Conservation (phyloP, 176 grass and related monocot genomes). For the Zea mays region Zm-B73-REFERENCE-NAM-5.0 NC_050104.1:106740001-106740500, state of each 20-base stretch:
- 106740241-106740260: conserved; percentile 85
- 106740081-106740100: neutral
- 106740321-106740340: neutral
- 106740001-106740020: conserved; percentile 88
- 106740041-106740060: conserved; percentile 77
- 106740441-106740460: conserved; percentile 87
- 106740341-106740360: conserved; percentile 12
- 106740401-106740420: conserved; percentile 64
- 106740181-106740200: conserved; percentile 76
- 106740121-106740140: neutral
- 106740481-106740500: no score
- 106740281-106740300: neutral
- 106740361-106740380: conserved; percentile 39
- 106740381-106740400: conserved; percentile 71
- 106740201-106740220: conserved; percentile 72
- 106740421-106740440: conserved; percentile 79
- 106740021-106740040: conserved; percentile 66
- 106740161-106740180: conserved; percentile 49
- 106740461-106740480: no score
- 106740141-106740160: neutral
- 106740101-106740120: neutral
- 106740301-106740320: no score
- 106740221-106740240: conserved; percentile 85
- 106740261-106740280: neutral
- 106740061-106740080: conserved; percentile 92